Evolutionary conservation across 805 yeast genomes (phyloP), one percentile per base, ranked within the genome.

Genomic region (Debaryomyces castellii): DNA sequence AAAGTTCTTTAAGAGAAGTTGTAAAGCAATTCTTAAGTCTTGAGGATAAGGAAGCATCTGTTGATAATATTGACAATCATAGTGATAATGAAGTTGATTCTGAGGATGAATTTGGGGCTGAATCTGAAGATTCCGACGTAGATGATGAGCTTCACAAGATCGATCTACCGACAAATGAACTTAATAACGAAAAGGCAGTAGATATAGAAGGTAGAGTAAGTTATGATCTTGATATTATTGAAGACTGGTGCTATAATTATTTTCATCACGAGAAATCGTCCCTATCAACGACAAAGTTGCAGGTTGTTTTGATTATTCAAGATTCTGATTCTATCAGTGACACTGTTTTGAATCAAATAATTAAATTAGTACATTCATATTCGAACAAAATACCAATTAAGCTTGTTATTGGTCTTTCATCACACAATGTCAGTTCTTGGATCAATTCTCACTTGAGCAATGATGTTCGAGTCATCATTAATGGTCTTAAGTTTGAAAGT

Each of bases 351-450:
- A 70, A 71, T 51, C 74, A 64, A 43, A 50, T 71, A 28, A 24
- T 72, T 11, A 66, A 64, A 44, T 49, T 66, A 7, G 45, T 71
- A 16, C 58, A 62, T 27, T 54, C 64, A 0, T 64, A 65, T 48
- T 39, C 58, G 1, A 21, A 39, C 5, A 45, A 54, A n/a, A 40
- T 63, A 17, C 74, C 74, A 0, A 51, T 69, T 23, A 63, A 62
- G 44, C 43, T 71, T n/a, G 50, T 72, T 24, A 51, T 72, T 58
- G 74, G 71, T 0, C 51, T 72, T 12, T 63, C 72, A 12, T 54
- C 72, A 5, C 55, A 53, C 40, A 67, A 67, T 44, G 63, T 67
- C n/a, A 57, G 64, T 28, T 54, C 54, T 27, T 72, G 76, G 76
- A 59, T 71, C 39, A 63, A 64, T 47, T 37, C 51, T 40, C 67